phyloP scores from a whole-genome alignment of 257 asterid species.

The Nicotiana obtusifolia region DNA sequence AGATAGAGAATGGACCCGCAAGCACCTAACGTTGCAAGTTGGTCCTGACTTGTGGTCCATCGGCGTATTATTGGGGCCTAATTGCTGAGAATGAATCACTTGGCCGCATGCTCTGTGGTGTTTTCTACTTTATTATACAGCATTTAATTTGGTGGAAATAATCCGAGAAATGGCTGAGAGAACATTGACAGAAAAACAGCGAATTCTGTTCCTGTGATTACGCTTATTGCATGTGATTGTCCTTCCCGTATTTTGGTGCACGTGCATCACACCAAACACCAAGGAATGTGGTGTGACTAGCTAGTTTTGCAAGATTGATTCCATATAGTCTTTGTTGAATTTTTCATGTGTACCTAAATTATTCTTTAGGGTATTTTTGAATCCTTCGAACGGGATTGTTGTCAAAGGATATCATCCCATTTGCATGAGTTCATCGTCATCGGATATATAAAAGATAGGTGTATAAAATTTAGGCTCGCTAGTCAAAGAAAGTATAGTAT shows the following conservation, averaged over 20 bases:
- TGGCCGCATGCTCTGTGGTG: neutral
- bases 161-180: neutral
- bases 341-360: too few relatives aligned
- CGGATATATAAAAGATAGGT: too few relatives aligned
- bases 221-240: neutral
- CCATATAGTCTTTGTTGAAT: too few relatives aligned
- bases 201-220: neutral
- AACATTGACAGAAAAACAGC: neutral
- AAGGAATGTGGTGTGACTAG: too few relatives aligned
- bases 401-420: neutral
- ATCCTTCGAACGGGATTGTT: too few relatives aligned
- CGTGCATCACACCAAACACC: neutral
- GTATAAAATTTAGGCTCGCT: too few relatives aligned
- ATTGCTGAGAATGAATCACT: neutral
- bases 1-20: neutral
- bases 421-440: neutral
- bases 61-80: neutral
- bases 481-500: too few relatives aligned
- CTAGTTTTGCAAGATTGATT: too few relatives aligned
- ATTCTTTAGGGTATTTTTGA: too few relatives aligned
- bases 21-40: slow-evolving; percentile 1
- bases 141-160: neutral
- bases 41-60: neutral
- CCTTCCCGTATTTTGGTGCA: neutral
- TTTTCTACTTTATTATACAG: neutral